A percentile compares a stretch with the other conserved stretches of the same genome.
Evolutionary conservation across 2,329 filamentous ascomycete genomes (phyloP).

Genomic region (Mycosphaerelloides madeirae): DNA sequence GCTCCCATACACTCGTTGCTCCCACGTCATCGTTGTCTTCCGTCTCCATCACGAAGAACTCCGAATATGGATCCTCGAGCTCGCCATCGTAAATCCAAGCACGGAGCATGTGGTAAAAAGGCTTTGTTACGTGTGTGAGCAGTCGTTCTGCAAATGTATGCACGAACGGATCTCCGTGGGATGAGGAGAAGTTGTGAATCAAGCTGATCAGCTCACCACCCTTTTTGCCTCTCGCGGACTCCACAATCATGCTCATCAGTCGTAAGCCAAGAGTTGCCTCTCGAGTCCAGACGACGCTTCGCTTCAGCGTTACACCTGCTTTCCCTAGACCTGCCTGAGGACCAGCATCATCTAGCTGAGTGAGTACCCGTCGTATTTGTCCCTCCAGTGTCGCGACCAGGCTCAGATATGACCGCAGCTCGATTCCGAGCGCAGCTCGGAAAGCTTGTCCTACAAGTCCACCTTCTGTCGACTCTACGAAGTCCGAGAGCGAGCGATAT

Average conservation of each 20-base stretch:
- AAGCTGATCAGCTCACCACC: constrained; percentile 90
- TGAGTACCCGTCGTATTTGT: constrained; percentile 79
- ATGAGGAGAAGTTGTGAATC: constrained; percentile 88
- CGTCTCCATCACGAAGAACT: constrained; percentile 92
- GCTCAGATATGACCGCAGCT: constrained; percentile 83
- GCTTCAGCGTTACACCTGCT: constrained; percentile 85
- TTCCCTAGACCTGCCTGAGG: constrained; percentile 71
- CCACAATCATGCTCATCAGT: constrained; percentile 88
- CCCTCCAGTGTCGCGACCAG: constrained; percentile 88
- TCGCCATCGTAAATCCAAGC: constrained; percentile 99
- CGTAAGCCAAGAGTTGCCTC: constrained; percentile 94
- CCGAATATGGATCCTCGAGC: constrained; percentile 87
- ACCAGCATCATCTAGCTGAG: constrained; percentile 63
- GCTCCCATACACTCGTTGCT: constrained; percentile 92
- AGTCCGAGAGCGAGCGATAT: constrained; percentile 73
- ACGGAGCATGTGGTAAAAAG: constrained; percentile 93
- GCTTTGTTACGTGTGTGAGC: constrained; percentile 78
- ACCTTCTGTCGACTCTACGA: constrained; percentile 74
- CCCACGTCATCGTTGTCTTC: constrained; percentile 53
- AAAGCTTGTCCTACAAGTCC: constrained; percentile 90
- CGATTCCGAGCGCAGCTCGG: constrained; percentile 75
- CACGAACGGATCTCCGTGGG: constrained; percentile 92
- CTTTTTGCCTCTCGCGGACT: constrained; percentile 78
- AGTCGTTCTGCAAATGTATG: constrained; percentile 87
- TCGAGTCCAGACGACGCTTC: constrained; percentile 94